Evolutionary conservation across 2,329 filamentous ascomycete genomes (phyloP).

Genomic region (Arthrobotrys musiformis): DNA sequence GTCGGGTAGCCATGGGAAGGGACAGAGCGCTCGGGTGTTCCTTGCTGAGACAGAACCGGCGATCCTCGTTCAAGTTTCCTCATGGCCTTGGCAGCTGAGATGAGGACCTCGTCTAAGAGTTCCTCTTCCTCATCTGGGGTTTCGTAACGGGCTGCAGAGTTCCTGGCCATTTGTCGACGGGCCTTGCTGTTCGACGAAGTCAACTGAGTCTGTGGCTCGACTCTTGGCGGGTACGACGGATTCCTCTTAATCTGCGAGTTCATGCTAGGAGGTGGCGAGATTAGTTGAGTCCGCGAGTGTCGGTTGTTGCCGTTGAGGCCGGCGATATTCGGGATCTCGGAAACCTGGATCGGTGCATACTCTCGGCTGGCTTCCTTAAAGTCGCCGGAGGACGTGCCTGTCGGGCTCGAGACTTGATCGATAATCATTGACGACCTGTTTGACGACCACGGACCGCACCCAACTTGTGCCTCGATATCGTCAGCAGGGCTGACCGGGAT

Average conservation of each 20-base stretch:
- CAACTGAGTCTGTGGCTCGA: constrained; percentile 68
- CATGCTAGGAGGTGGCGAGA: constrained; percentile 60
- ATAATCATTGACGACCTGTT: constrained; percentile 86
- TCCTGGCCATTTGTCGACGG: constrained; percentile 70
- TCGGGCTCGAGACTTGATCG: constrained; percentile 69
- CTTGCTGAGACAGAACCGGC: constrained; percentile 73
- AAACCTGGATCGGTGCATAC: constrained; percentile 53
- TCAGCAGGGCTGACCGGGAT: constrained; percentile 82
- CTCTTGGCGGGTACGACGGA: constrained; percentile 60
- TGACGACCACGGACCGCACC: constrained; percentile 87
- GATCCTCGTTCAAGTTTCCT: constrained; percentile 69
- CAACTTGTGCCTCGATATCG: constrained; percentile 91
- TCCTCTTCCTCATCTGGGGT: constrained; percentile 97
- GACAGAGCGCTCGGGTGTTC: constrained; percentile 57
- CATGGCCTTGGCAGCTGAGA: constrained; percentile 64
- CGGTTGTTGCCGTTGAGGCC: constrained; percentile 43
- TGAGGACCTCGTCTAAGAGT: constrained; percentile 79
- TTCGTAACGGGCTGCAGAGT: constrained; percentile 79
- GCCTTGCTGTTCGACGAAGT: constrained; percentile 67
- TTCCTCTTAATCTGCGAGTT: constrained; percentile 64
- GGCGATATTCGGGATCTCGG: constrained; percentile 46
- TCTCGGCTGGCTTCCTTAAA: constrained; percentile 58
- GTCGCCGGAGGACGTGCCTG: constrained; percentile 62
- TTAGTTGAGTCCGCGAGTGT: constrained; percentile 52
- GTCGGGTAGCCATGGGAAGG: constrained; percentile 69